Base-by-base conservation (phyloP, 441 rosid species). In the Erysimum cheiri region DNA sequence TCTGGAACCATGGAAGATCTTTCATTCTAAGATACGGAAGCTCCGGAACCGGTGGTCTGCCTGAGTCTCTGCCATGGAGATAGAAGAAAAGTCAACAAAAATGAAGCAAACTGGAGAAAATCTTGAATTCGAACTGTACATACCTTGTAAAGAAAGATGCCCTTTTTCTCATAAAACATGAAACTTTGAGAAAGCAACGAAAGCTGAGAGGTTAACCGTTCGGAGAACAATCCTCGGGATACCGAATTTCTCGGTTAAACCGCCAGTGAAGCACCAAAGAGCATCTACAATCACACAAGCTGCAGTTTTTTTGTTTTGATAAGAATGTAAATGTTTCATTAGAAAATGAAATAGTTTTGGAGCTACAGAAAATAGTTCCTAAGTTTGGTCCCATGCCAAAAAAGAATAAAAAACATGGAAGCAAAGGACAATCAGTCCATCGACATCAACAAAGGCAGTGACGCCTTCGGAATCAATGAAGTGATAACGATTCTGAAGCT, bases 281-380 rank as follows among this genome's bases (percentile, higher is more conserved):
- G 85, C 84, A 76, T 90, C 93, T 0, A 85, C 77, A 60, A 90
- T 84, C 69, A 90, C 62, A 79, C 92, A 88, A 64, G 66, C 33
- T 37, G 86, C 61, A n/a, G n/a, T 19, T 19, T 19, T 19, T 19
- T 19, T 19, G 1, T 19, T 19, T 19, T 19, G 1, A 19, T 19
- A 19, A 19, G 22, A 19, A 19, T 19, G 22, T 19, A 19, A 19
- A 19, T 19, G 1, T 19, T 19, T 19, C 22, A 19, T 19, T 19
- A 19, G 1, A 19, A 19, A 19, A 19, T 19, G 22, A 19, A 19
- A 19, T 0, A 1, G 22, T 19, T 19, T 19, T 0, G 22, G 22
- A 19, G 1, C 22, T 19, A 19, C 22, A 19, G 1, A 0, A 19
- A 19, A 1, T 1, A 19, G 22, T 0, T 19, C 22, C 22, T 19